Evolutionary conservation across 176 grass and related monocot species (phyloP).

Genomic region (Stipa capillata): DNA sequence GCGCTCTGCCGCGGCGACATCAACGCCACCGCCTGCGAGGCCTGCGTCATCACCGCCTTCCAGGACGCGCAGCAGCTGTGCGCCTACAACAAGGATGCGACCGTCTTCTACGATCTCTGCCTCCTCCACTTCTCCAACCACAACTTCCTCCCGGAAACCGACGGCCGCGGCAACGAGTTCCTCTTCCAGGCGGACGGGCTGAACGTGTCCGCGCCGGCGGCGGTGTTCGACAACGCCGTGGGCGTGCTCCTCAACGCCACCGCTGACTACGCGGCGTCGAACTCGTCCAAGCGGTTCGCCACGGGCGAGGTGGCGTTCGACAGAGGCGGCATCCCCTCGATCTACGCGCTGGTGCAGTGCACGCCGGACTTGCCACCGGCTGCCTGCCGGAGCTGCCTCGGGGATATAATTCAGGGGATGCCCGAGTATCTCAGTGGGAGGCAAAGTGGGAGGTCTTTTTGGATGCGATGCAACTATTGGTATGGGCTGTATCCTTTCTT

Average conservation of each 20-base stretch:
- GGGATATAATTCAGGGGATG: neutral
- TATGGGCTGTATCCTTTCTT: neutral
- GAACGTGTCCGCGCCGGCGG: neutral
- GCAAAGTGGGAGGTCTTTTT: neutral
- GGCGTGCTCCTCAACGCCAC: neutral
- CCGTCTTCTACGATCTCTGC: neutral
- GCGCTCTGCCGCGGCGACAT: too few relatives aligned
- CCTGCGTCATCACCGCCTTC: too few relatives aligned
- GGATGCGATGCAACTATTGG: neutral
- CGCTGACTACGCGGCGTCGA: neutral
- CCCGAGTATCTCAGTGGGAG: neutral
- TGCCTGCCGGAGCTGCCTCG: neutral
- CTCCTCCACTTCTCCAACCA: too few relatives aligned
- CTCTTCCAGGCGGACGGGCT: neutral
- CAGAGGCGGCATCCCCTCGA: neutral
- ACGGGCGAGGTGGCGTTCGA: neutral
- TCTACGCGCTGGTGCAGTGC: conserved; percentile 21
- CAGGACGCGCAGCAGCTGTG: too few relatives aligned
- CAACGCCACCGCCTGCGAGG: too few relatives aligned
- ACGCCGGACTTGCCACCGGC: neutral
- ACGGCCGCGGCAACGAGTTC: neutral
- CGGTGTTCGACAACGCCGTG: neutral
- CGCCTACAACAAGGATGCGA: too few relatives aligned
- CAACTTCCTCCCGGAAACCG: too few relatives aligned
- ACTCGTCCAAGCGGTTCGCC: neutral